Evolutionary conservation across 148 eudicot species (phyloP).

Genomic region (Agrostemma githago): DNA sequence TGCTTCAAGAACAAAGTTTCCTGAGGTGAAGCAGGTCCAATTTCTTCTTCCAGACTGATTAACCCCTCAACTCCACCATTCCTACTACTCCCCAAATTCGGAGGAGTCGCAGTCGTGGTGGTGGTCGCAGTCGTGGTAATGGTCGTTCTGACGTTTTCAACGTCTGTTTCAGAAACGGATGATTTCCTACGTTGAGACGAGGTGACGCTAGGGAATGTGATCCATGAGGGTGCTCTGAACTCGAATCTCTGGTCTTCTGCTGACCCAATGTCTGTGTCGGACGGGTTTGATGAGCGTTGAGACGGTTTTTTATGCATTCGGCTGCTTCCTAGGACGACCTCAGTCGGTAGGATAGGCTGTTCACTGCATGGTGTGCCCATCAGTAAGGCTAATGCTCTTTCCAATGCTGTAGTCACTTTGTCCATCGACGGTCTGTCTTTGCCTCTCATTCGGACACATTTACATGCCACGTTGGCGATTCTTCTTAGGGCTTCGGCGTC

Average conservation of each 20-base stretch:
- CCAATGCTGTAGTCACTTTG: slow-evolving; percentile 81
- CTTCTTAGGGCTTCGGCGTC: slow-evolving; percentile 69
- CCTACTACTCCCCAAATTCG: slow-evolving; percentile 36
- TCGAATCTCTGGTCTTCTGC: slow-evolving; percentile 68
- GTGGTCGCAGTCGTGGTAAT: background rate
- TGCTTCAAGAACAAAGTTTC: slow-evolving; percentile 85
- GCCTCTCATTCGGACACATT: slow-evolving; percentile 89
- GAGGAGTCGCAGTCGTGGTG: slow-evolving; percentile 18
- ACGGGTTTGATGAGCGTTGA: slow-evolving; percentile 68
- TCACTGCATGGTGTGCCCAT: slow-evolving; percentile 95
- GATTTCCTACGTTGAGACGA: slow-evolving; percentile 94
- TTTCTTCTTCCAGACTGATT: slow-evolving; percentile 87
- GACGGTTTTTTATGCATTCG: slow-evolving; percentile 88
- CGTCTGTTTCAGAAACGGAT: slow-evolving; percentile 75
- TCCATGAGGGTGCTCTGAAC: slow-evolving; percentile 95
- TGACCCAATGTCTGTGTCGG: slow-evolving; percentile 66
- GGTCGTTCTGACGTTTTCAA: slow-evolving; percentile 40
- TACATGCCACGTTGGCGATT: slow-evolving; percentile 74
- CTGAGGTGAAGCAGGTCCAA: slow-evolving; percentile 88
- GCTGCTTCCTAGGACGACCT: slow-evolving; percentile 87
- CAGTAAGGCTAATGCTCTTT: slow-evolving; percentile 66
- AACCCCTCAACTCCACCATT: slow-evolving; percentile 46
- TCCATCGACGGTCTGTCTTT: slow-evolving; percentile 97
- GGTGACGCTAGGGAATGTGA: slow-evolving; percentile 86
- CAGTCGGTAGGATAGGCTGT: slow-evolving; percentile 87